Evolutionary conservation across 495 filamentous ascomycete genomes (phyloP).

Genomic region (Tuber borchii): DNA sequence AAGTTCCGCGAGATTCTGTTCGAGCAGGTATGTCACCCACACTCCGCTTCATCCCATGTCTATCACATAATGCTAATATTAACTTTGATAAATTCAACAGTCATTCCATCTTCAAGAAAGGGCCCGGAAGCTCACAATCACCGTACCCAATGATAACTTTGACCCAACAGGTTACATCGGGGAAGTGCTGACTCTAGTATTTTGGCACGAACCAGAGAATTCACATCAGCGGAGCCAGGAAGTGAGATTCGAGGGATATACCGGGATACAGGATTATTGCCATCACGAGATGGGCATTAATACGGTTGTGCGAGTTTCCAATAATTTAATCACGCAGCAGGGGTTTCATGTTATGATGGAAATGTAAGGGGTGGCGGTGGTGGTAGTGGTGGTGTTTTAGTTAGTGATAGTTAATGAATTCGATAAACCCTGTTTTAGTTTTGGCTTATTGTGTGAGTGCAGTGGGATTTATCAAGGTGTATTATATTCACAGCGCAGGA

Average conservation of each 20-base stretch:
- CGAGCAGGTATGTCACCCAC: slow-evolving; percentile 2
- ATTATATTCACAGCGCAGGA: background rate
- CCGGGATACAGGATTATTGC: background rate
- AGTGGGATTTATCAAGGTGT: background rate
- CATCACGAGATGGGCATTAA: background rate
- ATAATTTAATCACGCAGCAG: background rate
- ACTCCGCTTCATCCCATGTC: background rate
- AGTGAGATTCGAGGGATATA: background rate
- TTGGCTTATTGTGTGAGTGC: background rate
- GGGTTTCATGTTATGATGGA: background rate
- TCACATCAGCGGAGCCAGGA: background rate
- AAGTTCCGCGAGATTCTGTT: slow-evolving; percentile 13
- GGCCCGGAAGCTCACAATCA: background rate
- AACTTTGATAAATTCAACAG: background rate
- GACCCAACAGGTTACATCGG: background rate
- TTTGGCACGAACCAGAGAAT: background rate
- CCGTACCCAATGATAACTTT: background rate
- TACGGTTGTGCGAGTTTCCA: background rate
- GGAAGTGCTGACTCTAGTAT: background rate
- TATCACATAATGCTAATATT: background rate
- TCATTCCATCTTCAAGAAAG: background rate
- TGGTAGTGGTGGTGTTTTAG: background rate
- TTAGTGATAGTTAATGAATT: background rate
- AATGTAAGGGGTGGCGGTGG: background rate
- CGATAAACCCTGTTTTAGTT: background rate